Base-by-base conservation (phyloP, 495 filamentous ascomycete species). In the Penicillium flavigenum region DNA sequence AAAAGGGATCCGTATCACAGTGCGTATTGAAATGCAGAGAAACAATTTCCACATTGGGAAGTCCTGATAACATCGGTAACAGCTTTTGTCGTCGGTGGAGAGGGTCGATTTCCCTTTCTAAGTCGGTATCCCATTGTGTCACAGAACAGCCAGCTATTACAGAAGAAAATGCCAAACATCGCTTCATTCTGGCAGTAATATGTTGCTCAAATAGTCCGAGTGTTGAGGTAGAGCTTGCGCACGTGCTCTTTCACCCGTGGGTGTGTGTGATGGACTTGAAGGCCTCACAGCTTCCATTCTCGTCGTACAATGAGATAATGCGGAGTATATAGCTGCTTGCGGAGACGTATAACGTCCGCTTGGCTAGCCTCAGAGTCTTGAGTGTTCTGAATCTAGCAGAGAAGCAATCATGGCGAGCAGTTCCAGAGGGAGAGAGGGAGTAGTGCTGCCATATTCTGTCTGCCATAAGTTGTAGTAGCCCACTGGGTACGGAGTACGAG, bases 1-100 rank as follows among this genome's bases (percentile, higher is more conserved):
- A 11, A n/a, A 5, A 20, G 17, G 39, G 7, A 9, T 17, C 12
- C 10, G 22, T 8, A 20, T 7, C 3, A 42, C 64, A 67, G 44
- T 57, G 45, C 6, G 46, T 54, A 27, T 65, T 56, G 29, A 65
- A 69, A 43, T 60, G 47, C 4, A 67, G 56, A 17, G 42, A 60
- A 5, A 63, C 56, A 31, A 50, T 59, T 45, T 61, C 53, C 6
- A 69, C 54, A 34, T 46, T 51, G 11, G 63, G 55, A 16, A 66
- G 43, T 8, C 58, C 29, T 36, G 27, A 2, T 20, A 50, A 38
- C 47, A 36, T 24, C 14, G 31, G 29, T n/a, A 50, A 14, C 31
- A 50, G 47, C 31, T 22, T 16, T 10, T 6, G n/a, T 31, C 47
- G 38, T 38, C 16, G 12, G 3, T 4, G 9, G 19, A 32, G 32